Evolutionary conservation across 495 filamentous ascomycete genomes (phyloP).

Genomic region (Neurospora sp.): DNA sequence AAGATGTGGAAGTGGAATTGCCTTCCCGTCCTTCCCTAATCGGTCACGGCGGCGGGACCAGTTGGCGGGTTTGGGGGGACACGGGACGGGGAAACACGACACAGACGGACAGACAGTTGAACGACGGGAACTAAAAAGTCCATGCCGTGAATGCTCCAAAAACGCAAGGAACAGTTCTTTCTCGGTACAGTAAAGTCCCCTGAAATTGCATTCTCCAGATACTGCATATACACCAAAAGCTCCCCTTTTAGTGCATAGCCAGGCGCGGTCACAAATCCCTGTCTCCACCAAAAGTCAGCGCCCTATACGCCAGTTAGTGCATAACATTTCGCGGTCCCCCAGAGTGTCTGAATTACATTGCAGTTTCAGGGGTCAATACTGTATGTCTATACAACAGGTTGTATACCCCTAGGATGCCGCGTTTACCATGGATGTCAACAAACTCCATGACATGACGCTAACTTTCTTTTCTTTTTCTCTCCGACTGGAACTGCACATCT

Average conservation of each 20-base stretch:
- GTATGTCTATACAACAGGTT: neutral
- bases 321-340: no score
- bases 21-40: neutral
- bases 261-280: no score
- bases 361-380: no score
- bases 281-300: no score
- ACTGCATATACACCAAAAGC: no score
- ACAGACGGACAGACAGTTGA: neutral
- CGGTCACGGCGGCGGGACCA: neutral
- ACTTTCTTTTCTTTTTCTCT: neutral
- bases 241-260: no score
- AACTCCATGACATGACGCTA: neutral
- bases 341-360: no score
- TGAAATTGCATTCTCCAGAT: no score
- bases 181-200: neutral
- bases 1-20: neutral
- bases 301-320: no score
- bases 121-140: neutral
- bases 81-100: neutral
- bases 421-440: neutral
- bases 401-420: neutral
- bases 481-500: neutral
- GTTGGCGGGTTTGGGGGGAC: neutral
- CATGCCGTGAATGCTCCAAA: neutral
- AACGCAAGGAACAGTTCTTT: neutral